These are phyloP conservation scores for Acacia melanoxylon DNA, from an alignment of 306 rosid species.

Conservation along the genomic window DNA sequence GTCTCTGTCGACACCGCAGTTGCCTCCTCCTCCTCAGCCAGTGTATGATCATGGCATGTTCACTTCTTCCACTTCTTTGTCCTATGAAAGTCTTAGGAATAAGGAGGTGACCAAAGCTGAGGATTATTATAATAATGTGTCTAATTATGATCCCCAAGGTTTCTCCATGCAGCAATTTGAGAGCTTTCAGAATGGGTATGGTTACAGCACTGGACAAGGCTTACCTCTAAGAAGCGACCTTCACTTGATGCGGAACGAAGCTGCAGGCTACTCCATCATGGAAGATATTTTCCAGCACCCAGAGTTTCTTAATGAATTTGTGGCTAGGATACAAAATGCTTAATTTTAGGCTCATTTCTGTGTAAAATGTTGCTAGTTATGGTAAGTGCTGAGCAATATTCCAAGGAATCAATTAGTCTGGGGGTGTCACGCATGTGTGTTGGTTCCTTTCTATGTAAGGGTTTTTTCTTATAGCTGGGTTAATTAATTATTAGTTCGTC, in stretches of 20 bases:
- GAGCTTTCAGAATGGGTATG: constrained; percentile 27
- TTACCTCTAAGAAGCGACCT: constrained; percentile 38
- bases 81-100: neutral
- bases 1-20: constrained; percentile 1
- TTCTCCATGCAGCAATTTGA: constrained; percentile 38
- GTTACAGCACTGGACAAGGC: neutral
- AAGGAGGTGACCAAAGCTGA: constrained; percentile 23
- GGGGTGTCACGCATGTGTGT: neutral
- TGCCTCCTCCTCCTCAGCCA: constrained; percentile 4
- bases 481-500: constrained; percentile 12
- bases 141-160: constrained; percentile 39
- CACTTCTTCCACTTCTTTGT: neutral
- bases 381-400: neutral
- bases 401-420: neutral
- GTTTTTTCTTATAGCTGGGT: constrained; percentile 14
- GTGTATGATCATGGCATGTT: constrained; percentile 11
- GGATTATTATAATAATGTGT: constrained; percentile 8
- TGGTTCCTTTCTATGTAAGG: constrained; percentile 1
- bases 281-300: constrained; percentile 61
- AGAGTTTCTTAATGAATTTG: constrained; percentile 48
- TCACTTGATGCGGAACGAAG: constrained; percentile 29
- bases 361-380: neutral
- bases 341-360: neutral
- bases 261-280: constrained; percentile 28
- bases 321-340: constrained; percentile 60